Conservation (phyloP, 1,139 yeast species). For the Blastobotrys illinoisensis region DNA sequence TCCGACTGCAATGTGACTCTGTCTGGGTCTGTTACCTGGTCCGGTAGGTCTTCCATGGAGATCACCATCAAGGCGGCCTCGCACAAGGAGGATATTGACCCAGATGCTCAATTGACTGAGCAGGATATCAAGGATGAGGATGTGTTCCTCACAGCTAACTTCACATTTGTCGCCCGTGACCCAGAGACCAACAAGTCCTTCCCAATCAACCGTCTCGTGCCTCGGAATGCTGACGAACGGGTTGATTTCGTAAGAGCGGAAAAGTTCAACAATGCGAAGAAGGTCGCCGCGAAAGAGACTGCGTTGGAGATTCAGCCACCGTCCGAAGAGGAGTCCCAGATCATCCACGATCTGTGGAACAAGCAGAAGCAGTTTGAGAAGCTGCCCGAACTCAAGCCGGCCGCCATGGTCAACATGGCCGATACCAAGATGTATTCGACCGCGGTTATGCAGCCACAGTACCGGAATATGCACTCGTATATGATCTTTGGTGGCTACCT, state of each 20-base stretch:
- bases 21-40: constrained; percentile 89
- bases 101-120: constrained; percentile 30
- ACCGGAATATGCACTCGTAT: constrained; percentile 86
- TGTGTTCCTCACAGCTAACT: constrained; percentile 75
- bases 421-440: constrained; percentile 70
- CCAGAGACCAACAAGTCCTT: constrained; percentile 84
- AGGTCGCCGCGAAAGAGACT: constrained; percentile 62
- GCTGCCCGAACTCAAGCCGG: constrained; percentile 33
- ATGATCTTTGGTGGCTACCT: constrained; percentile 94
- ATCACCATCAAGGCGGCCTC: constrained; percentile 85
- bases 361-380: constrained; percentile 21
- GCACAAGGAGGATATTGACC: constrained; percentile 46
- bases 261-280: constrained; percentile 79
- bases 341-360: constrained; percentile 72
- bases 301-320: constrained; percentile 60
- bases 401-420: constrained; percentile 53
- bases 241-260: constrained; percentile 83
- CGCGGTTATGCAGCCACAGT: constrained; percentile 91
- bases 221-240: constrained; percentile 71
- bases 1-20: constrained; percentile 68
- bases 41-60: constrained; percentile 93
- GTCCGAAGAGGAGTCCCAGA: constrained; percentile 55
- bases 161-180: constrained; percentile 92
- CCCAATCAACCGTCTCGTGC: constrained; percentile 75
- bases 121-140: constrained; percentile 42